A percentile compares a stretch with the other conserved stretches of the same genome.
These are phyloP conservation scores for Ampelomyces quisqualis DNA, from an alignment of 2,329 filamentous ascomycete genomes.

Conservation along the genomic window DNA sequence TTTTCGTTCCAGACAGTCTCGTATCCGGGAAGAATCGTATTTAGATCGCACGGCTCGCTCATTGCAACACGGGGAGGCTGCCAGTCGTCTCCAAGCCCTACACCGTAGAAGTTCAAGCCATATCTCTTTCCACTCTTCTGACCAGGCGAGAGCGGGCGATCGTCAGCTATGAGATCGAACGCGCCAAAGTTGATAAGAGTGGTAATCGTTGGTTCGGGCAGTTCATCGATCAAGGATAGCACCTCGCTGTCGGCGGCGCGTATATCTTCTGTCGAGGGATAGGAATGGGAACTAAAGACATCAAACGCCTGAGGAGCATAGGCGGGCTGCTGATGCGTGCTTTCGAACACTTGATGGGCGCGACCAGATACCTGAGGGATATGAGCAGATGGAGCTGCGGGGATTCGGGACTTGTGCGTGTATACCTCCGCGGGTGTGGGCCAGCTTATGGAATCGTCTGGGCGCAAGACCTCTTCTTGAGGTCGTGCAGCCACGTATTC, in stretches of 20 bases:
- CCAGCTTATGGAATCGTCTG: constrained; percentile 10
- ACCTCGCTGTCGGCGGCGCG: constrained; percentile 14
- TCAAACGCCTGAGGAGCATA: not conserved
- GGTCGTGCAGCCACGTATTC: not conserved
- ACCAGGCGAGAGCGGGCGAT: constrained; percentile 16
- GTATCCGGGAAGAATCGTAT: constrained; percentile 15
- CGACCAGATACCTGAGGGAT: not conserved
- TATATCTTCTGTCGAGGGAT: constrained; percentile 13
- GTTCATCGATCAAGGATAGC: constrained; percentile 7
- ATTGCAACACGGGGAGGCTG: constrained; percentile 5
- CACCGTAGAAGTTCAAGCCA: constrained; percentile 16
- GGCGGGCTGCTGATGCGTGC: no score
- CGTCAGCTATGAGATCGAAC: constrained; percentile 10
- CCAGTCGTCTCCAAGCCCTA: constrained; percentile 19
- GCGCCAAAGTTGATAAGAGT: constrained; percentile 7
- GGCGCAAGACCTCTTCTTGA: not conserved
- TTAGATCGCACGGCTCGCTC: constrained; percentile 3
- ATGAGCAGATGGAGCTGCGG: not conserved
- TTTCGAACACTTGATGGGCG: no score
- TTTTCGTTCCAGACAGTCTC: constrained; percentile 26
- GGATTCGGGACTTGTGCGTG: not conserved
- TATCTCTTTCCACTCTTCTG: constrained; percentile 21
- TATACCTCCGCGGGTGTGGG: constrained; percentile 23
- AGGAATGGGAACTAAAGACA: no score
- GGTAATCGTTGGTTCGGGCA: constrained; percentile 10